Conservation (phyloP, 2,329 filamentous ascomycete species). For the Lecanicillium sp. region DNA sequence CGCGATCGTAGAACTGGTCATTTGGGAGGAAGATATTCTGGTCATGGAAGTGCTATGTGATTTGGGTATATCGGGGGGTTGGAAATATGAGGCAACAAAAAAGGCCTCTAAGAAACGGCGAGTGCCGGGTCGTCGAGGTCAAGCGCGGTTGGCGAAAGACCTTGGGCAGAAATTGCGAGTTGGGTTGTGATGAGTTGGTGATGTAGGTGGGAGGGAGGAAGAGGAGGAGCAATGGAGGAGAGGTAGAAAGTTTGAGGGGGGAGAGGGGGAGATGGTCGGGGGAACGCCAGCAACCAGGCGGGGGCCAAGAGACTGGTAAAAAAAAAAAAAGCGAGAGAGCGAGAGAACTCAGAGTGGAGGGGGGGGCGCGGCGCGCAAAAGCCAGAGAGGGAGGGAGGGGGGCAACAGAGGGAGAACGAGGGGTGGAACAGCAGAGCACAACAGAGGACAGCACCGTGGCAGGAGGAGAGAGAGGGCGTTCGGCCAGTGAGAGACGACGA, state of each 20-base stretch:
- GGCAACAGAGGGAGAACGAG: constrained; percentile 4
- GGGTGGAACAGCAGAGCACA: not conserved
- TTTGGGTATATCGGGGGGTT: constrained; percentile 10
- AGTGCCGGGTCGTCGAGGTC: not conserved
- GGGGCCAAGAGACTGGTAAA: constrained; percentile 9
- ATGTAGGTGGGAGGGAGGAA: constrained; percentile 6
- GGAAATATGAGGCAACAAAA: constrained; percentile 3
- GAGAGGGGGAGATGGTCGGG: not conserved
- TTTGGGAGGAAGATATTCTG: constrained; percentile 38
- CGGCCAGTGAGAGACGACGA: not conserved
- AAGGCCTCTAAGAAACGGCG: constrained; percentile 10
- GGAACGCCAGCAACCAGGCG: constrained; percentile 6
- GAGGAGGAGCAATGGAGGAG: constrained; percentile 9
- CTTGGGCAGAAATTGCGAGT: not conserved
- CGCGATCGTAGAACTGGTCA: constrained; percentile 46
- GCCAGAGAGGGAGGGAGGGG: constrained; percentile 7
- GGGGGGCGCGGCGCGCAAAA: constrained; percentile 3
- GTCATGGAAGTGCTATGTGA: constrained; percentile 31
- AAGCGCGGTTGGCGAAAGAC: constrained; percentile 1
- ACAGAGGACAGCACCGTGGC: no score
- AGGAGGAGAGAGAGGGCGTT: not conserved
- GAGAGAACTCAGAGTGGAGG: not conserved
- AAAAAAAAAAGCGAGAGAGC: no score
- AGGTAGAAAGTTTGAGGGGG: constrained; percentile 13
- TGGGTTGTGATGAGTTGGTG: constrained; percentile 4